A percentile compares a stretch with the other conserved stretches of the same genome.
phyloP scores from a whole-genome alignment of 2,329 filamentous ascomycete species.

The Diaporthe citriasiana region DNA sequence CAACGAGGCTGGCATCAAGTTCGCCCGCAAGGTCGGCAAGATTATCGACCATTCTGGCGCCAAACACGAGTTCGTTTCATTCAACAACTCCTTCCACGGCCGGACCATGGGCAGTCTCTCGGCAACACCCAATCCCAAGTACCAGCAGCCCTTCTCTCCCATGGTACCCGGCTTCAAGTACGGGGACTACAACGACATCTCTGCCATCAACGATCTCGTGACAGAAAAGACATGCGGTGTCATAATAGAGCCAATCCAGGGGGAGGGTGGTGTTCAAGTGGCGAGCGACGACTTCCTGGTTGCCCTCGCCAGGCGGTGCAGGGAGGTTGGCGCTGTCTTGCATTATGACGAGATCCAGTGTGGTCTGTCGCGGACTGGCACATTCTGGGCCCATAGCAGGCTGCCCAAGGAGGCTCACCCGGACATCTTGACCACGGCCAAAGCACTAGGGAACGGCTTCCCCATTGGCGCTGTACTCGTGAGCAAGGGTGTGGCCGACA shows the following conservation, averaged over 20 bases:
- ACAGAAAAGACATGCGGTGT: conserved; percentile 92
- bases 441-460: conserved; percentile 96
- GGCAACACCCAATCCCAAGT: conserved; percentile 98
- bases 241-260: conserved; percentile 97
- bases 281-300: conserved; percentile 86
- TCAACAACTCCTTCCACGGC: conserved; percentile 93
- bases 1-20: conserved; percentile 98
- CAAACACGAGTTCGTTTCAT: conserved; percentile 91
- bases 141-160: conserved; percentile 93
- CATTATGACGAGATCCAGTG: conserved; percentile 99
- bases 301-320: conserved; percentile 86
- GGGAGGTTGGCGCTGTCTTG: conserved; percentile 87
- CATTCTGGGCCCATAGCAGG: conserved; percentile 87
- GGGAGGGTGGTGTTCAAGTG: conserved; percentile 92
- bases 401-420: conserved; percentile 87
- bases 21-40: conserved; percentile 92
- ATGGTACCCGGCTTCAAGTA: conserved; percentile 96
- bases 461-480: conserved; percentile 88
- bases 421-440: conserved; percentile 93
- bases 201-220: conserved; percentile 78
- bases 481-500: conserved; percentile 73
- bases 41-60: conserved; percentile 76
- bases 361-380: conserved; percentile 88
- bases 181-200: conserved; percentile 87
- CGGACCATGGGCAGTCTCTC: conserved; percentile 95